A percentile compares a stretch with the other conserved stretches of the same genome.
Evolutionary conservation across 805 yeast species (phyloP).

Genomic region (Yarrowia sp.): DNA sequence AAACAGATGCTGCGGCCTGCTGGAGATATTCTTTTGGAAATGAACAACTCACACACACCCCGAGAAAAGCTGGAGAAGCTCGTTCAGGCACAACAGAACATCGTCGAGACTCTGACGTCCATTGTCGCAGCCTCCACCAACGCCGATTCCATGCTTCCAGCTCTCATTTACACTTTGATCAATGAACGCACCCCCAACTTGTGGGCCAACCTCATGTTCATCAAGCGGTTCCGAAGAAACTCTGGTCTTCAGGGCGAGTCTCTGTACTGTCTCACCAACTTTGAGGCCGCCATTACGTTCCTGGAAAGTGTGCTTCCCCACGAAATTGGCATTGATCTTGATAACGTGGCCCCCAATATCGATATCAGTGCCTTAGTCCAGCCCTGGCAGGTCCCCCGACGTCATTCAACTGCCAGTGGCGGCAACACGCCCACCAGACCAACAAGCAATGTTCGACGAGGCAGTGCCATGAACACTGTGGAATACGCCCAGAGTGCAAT

Average conservation of each 20-base stretch:
- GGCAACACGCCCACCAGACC: not conserved
- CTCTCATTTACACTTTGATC: slow-evolving; percentile 39
- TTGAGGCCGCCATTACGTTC: slow-evolving; percentile 44
- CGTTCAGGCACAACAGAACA: slow-evolving; percentile 38
- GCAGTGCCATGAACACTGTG: not conserved
- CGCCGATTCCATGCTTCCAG: slow-evolving; percentile 43
- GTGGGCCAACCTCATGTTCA: slow-evolving; percentile 40
- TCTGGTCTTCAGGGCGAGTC: slow-evolving; percentile 39
- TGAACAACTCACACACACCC: slow-evolving; percentile 36
- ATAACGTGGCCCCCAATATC: slow-evolving; percentile 29
- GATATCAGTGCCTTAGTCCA: slow-evolving; percentile 29
- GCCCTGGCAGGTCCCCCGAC: slow-evolving; percentile 18
- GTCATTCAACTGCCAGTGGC: slow-evolving; percentile 12
- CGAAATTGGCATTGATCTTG: slow-evolving; percentile 35
- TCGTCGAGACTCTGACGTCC: slow-evolving; percentile 33
- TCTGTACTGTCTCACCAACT: slow-evolving; percentile 43
- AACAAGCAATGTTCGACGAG: not conserved
- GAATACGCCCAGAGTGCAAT: slow-evolving; percentile 9
- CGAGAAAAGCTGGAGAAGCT: slow-evolving; percentile 38
- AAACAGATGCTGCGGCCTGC: slow-evolving; percentile 17
- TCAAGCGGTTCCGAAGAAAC: slow-evolving; percentile 41
- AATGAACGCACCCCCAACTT: slow-evolving; percentile 36
- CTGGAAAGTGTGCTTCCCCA: slow-evolving; percentile 39
- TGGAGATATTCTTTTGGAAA: slow-evolving; percentile 8
- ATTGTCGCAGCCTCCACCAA: slow-evolving; percentile 28